These are phyloP conservation scores for Aspergillus thermomutatus DNA, from an alignment of 2,329 filamentous ascomycete genomes.

Conservation along the genomic window DNA sequence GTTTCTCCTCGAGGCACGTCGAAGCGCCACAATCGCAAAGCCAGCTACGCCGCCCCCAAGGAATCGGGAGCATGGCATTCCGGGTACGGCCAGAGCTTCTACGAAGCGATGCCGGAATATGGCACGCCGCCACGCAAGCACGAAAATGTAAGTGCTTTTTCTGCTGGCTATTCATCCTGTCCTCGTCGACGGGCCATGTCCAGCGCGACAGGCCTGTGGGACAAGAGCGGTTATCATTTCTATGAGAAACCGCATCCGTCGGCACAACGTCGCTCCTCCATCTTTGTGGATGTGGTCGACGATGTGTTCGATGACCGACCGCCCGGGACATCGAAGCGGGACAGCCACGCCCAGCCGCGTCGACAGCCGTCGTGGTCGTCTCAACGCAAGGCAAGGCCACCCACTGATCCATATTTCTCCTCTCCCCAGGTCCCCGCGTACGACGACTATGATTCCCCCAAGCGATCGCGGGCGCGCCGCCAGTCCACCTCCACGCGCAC, in stretches of 20 bases:
- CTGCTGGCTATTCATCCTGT: slow-evolving; percentile 37
- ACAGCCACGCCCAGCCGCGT: slow-evolving; percentile 16
- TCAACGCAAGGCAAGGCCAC: slow-evolving; percentile 41
- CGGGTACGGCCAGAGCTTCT: slow-evolving; percentile 45
- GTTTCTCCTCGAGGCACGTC: slow-evolving; percentile 43
- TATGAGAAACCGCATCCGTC: slow-evolving; percentile 27
- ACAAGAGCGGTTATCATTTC: slow-evolving; percentile 11
- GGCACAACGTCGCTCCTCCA: slow-evolving; percentile 48
- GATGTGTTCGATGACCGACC: slow-evolving; percentile 49
- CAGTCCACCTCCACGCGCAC: slow-evolving; percentile 52
- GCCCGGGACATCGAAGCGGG: slow-evolving; percentile 20
- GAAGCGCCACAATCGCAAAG: slow-evolving; percentile 55
- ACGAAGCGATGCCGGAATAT: slow-evolving; percentile 48
- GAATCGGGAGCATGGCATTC: slow-evolving; percentile 43
- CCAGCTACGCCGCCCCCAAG: slow-evolving; percentile 51
- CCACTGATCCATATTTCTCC: slow-evolving; percentile 51
- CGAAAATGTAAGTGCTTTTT: slow-evolving; percentile 66
- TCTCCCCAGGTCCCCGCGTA: slow-evolving; percentile 53
- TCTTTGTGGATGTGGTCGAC: slow-evolving; percentile 56
- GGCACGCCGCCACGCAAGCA: slow-evolving; percentile 52
- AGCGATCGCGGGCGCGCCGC: slow-evolving; percentile 50
- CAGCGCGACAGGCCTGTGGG: slow-evolving; percentile 25
- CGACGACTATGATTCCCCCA: slow-evolving; percentile 52
- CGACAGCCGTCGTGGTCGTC: slow-evolving; percentile 30
- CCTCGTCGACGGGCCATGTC: slow-evolving; percentile 50